These are phyloP conservation scores for Ammopiptanthus mongolicus DNA, from an alignment of 306 rosid species.

Conservation along the genomic window DNA sequence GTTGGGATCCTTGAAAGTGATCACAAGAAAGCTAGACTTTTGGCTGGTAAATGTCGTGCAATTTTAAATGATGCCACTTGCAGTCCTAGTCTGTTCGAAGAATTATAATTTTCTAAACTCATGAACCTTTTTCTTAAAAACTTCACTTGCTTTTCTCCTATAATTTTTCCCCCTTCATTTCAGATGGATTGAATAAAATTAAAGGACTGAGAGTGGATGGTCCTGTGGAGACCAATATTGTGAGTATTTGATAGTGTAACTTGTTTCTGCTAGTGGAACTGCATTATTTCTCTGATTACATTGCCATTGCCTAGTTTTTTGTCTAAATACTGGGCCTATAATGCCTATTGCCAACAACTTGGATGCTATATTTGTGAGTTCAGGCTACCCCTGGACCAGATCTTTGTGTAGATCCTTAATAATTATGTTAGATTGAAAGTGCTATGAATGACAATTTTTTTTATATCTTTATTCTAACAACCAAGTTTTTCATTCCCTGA, in stretches of 20 bases:
- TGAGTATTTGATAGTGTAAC: constrained; percentile 34
- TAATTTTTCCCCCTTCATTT: background rate
- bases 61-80: background rate
- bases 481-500: background rate
- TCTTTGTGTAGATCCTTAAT: background rate
- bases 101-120: background rate
- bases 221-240: constrained; percentile 76
- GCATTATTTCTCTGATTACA: background rate
- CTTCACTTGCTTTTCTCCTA: background rate
- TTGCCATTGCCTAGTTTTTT: background rate
- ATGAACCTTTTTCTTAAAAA: background rate
- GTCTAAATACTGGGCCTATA: background rate
- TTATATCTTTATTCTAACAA: background rate
- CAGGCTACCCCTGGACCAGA: background rate
- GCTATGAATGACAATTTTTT: background rate
- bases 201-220: constrained; percentile 56
- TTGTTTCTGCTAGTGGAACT: background rate
- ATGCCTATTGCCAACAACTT: background rate
- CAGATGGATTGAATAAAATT: constrained; percentile 59
- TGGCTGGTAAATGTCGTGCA: constrained; percentile 53
- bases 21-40: constrained; percentile 66
- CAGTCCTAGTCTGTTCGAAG: background rate
- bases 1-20: constrained; percentile 62
- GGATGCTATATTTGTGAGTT: background rate
- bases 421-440: background rate